A percentile compares a stretch with the other conserved stretches of the same genome.
Evolutionary conservation across 1,139 yeast species (phyloP).

Genomic region (Debaryomyces psychrophilus): DNA sequence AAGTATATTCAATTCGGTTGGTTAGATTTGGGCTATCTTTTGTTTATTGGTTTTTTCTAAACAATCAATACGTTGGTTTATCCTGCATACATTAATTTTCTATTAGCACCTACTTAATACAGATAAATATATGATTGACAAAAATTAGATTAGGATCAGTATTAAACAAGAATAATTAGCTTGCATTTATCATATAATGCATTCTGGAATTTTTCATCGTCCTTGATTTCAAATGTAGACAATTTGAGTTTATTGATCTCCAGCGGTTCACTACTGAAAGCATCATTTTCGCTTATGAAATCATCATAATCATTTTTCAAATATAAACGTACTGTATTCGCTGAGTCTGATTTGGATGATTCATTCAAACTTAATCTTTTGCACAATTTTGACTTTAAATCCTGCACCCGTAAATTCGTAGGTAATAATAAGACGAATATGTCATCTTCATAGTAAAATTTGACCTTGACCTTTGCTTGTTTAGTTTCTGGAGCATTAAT

Average conservation of each 20-base stretch:
- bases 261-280: constrained; percentile 30
- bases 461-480: constrained; percentile 58
- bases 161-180: constrained; percentile 36
- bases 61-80: not conserved
- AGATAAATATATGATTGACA: not conserved
- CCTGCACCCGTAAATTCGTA: constrained; percentile 57
- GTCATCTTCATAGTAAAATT: constrained; percentile 87
- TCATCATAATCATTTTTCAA: constrained; percentile 49
- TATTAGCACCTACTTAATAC: not conserved
- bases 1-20: not conserved
- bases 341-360: constrained; percentile 4
- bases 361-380: constrained; percentile 55
- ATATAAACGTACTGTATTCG: constrained; percentile 30
- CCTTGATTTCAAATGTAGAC: constrained; percentile 41
- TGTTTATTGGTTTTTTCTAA: not conserved
- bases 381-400: constrained; percentile 63
- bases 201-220: constrained; percentile 47
- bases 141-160: not conserved
- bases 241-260: constrained; percentile 27
- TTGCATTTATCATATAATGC: constrained; percentile 50
- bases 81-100: not conserved
- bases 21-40: not conserved
- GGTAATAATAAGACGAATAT: constrained; percentile 85
- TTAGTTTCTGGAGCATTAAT: constrained; percentile 7
- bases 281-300: constrained; percentile 35